Percentiles rank a stretch among this genome's conserved stretches.
Evolutionary conservation across 441 rosid species (phyloP).

Genomic region (Croton laevigatus): DNA sequence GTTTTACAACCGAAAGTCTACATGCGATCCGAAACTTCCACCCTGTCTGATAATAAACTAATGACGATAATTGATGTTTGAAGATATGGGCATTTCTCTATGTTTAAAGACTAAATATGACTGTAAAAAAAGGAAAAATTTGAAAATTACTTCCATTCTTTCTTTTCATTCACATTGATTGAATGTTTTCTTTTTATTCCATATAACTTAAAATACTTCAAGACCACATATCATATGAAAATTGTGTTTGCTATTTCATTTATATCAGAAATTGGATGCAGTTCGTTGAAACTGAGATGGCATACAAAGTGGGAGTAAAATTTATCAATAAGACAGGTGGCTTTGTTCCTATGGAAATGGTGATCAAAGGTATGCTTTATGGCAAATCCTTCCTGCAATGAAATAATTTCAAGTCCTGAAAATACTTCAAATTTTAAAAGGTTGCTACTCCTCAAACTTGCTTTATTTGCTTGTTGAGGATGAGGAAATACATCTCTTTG

Average conservation of each 20-base stretch:
- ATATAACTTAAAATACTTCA: not conserved
- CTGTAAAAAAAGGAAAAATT: too few species aligned
- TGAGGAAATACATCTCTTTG: not conserved
- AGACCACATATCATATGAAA: not conserved
- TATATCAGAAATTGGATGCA: constrained; percentile 38
- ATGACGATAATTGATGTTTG: too few species aligned
- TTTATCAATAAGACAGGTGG: constrained; percentile 58
- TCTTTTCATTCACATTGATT: not conserved
- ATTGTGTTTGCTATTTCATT: constrained; percentile 10
- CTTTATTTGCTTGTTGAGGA: not conserved
- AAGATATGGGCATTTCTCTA: too few species aligned
- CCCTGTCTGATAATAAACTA: too few species aligned
- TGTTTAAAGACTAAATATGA: too few species aligned
- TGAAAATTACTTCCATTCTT: not conserved
- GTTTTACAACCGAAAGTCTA: too few species aligned
- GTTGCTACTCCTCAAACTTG: not conserved
- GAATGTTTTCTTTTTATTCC: not conserved
- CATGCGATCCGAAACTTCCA: too few species aligned
- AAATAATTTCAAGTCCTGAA: not conserved
- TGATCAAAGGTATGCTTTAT: constrained; percentile 62
- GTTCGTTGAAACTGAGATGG: constrained; percentile 82
- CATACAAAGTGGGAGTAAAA: constrained; percentile 19
- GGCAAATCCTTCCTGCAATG: not conserved
- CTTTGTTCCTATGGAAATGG: constrained; percentile 70
- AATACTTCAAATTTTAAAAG: not conserved